A percentile compares a stretch with the other conserved stretches of the same genome.
These are phyloP conservation scores for Beauveria brongniartii DNA, from an alignment of 2,329 filamentous ascomycete genomes.

Conservation along the genomic window DNA sequence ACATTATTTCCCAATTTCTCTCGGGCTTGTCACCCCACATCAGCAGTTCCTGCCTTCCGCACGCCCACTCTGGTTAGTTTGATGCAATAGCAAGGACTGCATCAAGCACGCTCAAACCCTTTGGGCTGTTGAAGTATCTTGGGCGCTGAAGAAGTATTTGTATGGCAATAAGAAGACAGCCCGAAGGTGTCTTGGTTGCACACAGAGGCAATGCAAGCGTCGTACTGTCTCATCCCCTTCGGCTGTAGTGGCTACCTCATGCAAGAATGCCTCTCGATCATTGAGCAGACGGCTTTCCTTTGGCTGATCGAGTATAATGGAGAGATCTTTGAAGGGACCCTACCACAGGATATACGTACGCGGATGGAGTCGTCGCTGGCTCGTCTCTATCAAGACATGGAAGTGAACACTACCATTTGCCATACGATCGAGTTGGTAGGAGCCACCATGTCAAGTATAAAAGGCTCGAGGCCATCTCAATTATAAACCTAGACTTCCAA, in stretches of 20 bases:
- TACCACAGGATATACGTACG: no score
- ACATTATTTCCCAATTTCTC: background rate
- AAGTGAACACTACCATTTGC: background rate
- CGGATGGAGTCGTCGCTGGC: background rate
- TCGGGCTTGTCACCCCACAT: background rate
- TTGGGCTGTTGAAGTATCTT: background rate
- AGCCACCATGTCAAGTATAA: slow-evolving; percentile 1
- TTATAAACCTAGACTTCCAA: background rate
- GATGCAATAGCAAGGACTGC: background rate
- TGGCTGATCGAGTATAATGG: no score
- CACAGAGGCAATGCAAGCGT: background rate
- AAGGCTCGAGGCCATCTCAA: background rate
- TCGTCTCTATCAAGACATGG: background rate
- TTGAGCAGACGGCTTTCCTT: background rate
- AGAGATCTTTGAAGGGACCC: no score
- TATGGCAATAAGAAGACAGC: background rate
- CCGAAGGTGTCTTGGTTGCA: background rate
- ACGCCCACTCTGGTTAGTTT: background rate
- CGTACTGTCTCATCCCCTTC: background rate
- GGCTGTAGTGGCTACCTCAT: background rate
- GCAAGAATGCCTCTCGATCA: background rate
- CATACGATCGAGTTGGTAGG: background rate
- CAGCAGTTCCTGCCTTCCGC: background rate
- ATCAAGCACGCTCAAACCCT: background rate
- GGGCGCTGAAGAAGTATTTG: background rate